Base-by-base conservation (phyloP, 805 yeast species). In the Zygoascus ofunaensis region DNA sequence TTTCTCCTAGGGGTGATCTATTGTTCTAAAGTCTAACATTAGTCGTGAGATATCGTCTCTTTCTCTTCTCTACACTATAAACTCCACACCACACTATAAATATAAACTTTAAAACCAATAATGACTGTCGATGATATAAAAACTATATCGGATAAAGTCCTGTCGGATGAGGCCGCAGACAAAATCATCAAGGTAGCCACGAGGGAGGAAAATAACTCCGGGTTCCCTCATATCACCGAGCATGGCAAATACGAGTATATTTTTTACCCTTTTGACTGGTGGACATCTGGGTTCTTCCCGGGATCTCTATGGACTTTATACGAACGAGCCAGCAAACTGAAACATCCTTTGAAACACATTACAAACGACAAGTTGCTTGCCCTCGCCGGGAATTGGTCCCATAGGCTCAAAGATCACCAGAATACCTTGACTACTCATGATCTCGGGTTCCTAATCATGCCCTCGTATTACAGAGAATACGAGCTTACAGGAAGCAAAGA, bases 371-470 rank as follows among this genome's bases (percentile, higher is more conserved):
- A 37, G 26, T 17, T 34, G 34, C 15, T 23, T 3, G 39, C 36
- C 33, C 34, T 43, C 14, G 50, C 53, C 10, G 22, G 35, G 19
- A 19, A 10, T 10, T 51, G 54, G 54, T 26, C 43, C 10, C 33
- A 32, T 5, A 26, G 30, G 15, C 20, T 51, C 7, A 35, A 39
- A 19, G 38, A 46, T 19, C 53, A 51, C 18, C 39, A 46, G 42
- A 34, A 17, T 4, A 55, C 56, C 30, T 53, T 58, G 8, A 55
- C 52, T 36, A 60, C 61, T 19, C 65, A 61, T 44, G 65, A 61
- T 43, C 45, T 61, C 26, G 63, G 61, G 1, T 59, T 61, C 44
- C 46, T 59, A 38, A 52, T 61, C 19, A 42, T 49, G 43, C 62
- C 64, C 4, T 43, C 63, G 1, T 53, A 55, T 23, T 37, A 46